Evolutionary conservation across 2,329 filamentous ascomycete species (phyloP).

Genomic region (Alternaria sp.): DNA sequence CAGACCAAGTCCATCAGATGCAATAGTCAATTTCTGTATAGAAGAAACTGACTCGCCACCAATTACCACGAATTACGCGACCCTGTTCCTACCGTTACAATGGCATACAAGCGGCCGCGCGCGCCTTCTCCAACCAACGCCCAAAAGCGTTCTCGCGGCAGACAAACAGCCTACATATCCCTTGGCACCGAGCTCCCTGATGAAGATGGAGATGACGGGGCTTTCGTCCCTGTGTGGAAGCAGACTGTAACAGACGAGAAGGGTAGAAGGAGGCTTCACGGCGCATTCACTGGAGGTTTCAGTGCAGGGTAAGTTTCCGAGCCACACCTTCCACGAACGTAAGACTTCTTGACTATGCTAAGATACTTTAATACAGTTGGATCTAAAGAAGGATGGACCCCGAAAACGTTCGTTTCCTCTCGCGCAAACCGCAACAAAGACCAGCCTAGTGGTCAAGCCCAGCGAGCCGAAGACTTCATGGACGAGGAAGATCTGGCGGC

Average conservation of each 20-base stretch:
- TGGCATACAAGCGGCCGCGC: constrained; percentile 48
- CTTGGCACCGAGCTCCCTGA: constrained; percentile 81
- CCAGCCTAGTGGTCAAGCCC: constrained; percentile 60
- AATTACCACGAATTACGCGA: background rate
- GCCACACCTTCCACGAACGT: constrained; percentile 24
- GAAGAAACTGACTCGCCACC: background rate
- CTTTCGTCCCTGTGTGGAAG: constrained; percentile 95
- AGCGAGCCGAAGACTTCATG: constrained; percentile 92
- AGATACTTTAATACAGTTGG: constrained; percentile 98
- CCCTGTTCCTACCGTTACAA: constrained; percentile 8
- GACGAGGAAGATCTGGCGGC: constrained; percentile 95
- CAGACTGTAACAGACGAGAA: constrained; percentile 95
- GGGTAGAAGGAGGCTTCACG: constrained; percentile 88
- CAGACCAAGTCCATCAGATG: constrained; percentile 1
- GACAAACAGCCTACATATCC: constrained; percentile 48
- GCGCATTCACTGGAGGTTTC: constrained; percentile 95
- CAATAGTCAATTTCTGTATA: background rate
- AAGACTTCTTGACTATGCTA: constrained; percentile 50
- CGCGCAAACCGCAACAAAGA: constrained; percentile 79
- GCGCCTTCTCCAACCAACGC: constrained; percentile 43
- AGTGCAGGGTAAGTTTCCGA: constrained; percentile 80
- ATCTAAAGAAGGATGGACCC: constrained; percentile 97
- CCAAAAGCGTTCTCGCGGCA: constrained; percentile 78
- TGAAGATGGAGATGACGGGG: constrained; percentile 84
- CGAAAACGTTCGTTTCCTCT: constrained; percentile 90